Evolutionary conservation across 176 grass and related monocot species (phyloP).

Genomic region (Eleusine indica): DNA sequence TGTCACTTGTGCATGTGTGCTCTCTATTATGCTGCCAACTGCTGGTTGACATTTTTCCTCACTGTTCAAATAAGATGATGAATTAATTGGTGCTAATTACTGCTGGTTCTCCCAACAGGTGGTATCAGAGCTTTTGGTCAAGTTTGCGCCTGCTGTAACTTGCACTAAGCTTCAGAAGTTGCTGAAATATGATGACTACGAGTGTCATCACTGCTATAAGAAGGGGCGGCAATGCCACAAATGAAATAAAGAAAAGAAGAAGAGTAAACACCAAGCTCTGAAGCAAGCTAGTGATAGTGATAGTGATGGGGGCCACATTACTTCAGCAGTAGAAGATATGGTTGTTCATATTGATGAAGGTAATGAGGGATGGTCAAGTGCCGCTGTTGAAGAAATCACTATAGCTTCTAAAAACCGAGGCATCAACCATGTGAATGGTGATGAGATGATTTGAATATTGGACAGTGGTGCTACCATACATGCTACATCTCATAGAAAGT

Average conservation of each 20-base stretch:
- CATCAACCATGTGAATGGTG: background rate
- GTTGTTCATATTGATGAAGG: background rate
- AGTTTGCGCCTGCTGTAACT: background rate
- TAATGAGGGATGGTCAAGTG: background rate
- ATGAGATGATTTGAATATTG: too few species aligned
- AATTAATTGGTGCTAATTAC: too few species aligned
- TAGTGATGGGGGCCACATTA: background rate
- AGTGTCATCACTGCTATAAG: background rate
- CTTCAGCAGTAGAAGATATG: background rate
- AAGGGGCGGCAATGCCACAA: background rate
- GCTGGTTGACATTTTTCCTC: too few species aligned
- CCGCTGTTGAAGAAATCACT: background rate
- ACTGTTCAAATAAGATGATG: too few species aligned
- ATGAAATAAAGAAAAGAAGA: background rate
- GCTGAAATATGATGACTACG: background rate
- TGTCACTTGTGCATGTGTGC: too few species aligned
- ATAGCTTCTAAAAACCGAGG: background rate
- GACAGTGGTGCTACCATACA: too few species aligned
- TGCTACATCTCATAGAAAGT: too few species aligned
- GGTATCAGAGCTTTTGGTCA: background rate
- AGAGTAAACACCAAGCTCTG: background rate
- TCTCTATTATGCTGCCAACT: too few species aligned
- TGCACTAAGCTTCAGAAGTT: background rate
- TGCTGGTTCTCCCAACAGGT: too few species aligned
- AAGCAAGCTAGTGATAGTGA: slow-evolving; percentile 14